phyloP scores from a whole-genome alignment of 495 filamentous ascomycete genomes.

The Penicillium pancosmium region DNA sequence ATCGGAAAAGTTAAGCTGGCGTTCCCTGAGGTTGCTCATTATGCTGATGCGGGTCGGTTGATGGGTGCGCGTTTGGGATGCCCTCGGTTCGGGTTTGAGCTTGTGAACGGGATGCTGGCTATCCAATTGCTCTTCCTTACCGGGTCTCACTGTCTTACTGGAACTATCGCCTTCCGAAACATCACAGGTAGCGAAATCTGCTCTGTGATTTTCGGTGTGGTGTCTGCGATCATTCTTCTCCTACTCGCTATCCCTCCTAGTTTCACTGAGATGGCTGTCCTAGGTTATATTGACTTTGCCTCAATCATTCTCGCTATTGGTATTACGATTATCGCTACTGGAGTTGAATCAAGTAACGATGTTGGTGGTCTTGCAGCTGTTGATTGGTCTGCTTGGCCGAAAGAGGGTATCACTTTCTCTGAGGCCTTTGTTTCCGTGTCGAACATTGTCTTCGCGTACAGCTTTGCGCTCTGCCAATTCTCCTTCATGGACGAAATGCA shows the following conservation, averaged over 20 bases:
- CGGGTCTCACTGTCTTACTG: constrained; percentile 67
- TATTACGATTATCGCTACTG: constrained; percentile 64
- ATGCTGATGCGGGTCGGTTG: constrained; percentile 62
- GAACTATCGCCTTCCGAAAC: constrained; percentile 64
- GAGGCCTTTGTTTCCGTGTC: constrained; percentile 56
- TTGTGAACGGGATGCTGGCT: constrained; percentile 57
- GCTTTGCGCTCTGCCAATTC: constrained; percentile 65
- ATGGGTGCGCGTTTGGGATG: constrained; percentile 33
- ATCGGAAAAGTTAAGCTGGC: constrained; percentile 67
- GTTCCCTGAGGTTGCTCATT: constrained; percentile 61
- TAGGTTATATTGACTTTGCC: constrained; percentile 44
- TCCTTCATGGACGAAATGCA: constrained; percentile 29
- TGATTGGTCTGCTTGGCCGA: constrained; percentile 32
- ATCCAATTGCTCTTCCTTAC: constrained; percentile 66
- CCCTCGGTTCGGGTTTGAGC: constrained; percentile 51
- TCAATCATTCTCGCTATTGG: constrained; percentile 54
- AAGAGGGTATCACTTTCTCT: constrained; percentile 23
- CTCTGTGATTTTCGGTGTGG: constrained; percentile 59
- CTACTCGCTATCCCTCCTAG: constrained; percentile 59
- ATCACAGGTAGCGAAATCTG: constrained; percentile 60
- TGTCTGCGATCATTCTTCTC: constrained; percentile 60
- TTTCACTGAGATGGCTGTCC: constrained; percentile 54
- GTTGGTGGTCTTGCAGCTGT: constrained; percentile 28
- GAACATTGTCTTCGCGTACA: constrained; percentile 67
- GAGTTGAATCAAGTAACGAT: constrained; percentile 40